phyloP scores from a whole-genome alignment of 306 rosid genomes.

The Carpinus fangiana region DNA sequence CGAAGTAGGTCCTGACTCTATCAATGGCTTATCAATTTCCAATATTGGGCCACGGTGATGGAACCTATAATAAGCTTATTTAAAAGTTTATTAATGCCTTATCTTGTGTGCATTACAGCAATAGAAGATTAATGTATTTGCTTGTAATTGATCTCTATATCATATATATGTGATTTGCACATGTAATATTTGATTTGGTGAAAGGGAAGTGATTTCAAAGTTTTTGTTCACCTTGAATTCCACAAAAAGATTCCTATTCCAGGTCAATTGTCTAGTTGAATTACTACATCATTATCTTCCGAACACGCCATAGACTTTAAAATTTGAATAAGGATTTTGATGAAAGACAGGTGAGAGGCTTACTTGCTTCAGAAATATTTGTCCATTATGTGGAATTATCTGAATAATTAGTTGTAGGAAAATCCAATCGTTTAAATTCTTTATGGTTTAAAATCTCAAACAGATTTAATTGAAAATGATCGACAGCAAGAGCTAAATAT shows the following conservation, averaged over 20 bases:
- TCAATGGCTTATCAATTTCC: conserved; percentile 32
- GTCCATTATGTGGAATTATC: too few relatives aligned
- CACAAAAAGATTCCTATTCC: neutral
- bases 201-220: neutral
- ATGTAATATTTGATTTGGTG: too few relatives aligned
- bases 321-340: neutral
- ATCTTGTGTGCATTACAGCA: neutral
- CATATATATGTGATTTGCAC: too few relatives aligned
- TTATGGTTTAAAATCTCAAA: too few relatives aligned
- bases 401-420: too few relatives aligned
- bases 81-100: neutral
- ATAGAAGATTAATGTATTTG: neutral
- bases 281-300: neutral
- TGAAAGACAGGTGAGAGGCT: too few relatives aligned
- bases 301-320: too few relatives aligned
- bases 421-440: too few relatives aligned
- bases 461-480: too few relatives aligned
- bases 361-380: too few relatives aligned
- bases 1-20: conserved; percentile 5
- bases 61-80: neutral
- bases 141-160: neutral
- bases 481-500: too few relatives aligned
- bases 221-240: neutral
- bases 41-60: neutral
- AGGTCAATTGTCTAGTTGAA: neutral